Evolutionary conservation across 257 asterid genomes (phyloP), one percentile per base, ranked within the genome.

Genomic region (Cruciata laevipes): DNA sequence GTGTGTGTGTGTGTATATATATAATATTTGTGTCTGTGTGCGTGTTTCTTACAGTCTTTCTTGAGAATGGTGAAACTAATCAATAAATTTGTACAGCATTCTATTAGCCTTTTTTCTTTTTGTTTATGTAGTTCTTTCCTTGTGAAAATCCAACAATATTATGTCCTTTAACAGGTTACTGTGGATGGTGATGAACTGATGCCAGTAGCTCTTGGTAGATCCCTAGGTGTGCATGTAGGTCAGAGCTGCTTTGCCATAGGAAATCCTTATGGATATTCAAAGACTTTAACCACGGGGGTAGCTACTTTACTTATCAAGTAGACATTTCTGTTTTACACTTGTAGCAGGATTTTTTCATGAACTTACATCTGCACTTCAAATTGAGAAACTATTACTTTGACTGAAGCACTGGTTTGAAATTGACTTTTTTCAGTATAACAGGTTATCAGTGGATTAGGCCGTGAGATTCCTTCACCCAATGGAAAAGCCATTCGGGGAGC

Each of bases 401-500:
- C 20, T 44, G 27, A 35, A 49, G 38, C 55, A 25, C 10, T 7
- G n/a, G 35, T 24, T 3, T 37, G 33, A 14, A 31, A 58, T 60
- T 61, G 33, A 47, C 20, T n/a, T 65, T 51, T 69, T 67, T 80
- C n/a, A 65, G 55, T 61, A 42, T 51, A 69, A 32, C 79, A 89
- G 98, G 98, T 91, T 23, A 79, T 91, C 49, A 89, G 98, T 79
- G 96, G 98, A 76, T 72, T 92, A 67, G 95, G 96, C 49, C 83
- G 98, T 73, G 97, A 92, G 84, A 92, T 92, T 76, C 98, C 97
- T 11, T 90, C 97, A 59, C 97, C 96, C 32, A 89, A 84, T 71
- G 98, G 97, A 64, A 80, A 79, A 66, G 92, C 97, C 71, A 86
- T 89, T 70, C 84, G 85, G 56, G 97, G 96, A 78, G 97, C 95